Evolutionary conservation across 257 asterid species (phyloP).

Genomic region (Knoxia roxburghii): DNA sequence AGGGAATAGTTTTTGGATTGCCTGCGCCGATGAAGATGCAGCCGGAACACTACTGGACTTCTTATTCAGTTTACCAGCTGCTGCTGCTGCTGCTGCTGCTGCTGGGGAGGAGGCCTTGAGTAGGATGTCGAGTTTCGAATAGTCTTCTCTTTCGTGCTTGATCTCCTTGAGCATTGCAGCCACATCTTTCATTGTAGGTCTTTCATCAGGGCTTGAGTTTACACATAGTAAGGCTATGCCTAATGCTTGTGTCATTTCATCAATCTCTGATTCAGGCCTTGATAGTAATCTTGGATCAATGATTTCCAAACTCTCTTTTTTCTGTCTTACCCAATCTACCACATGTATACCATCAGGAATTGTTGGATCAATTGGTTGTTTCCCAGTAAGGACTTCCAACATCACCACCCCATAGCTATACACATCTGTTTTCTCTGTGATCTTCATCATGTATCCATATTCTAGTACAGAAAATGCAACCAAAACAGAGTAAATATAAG

Average conservation of each 20-base stretch:
- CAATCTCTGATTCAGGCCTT: slow-evolving; percentile 33
- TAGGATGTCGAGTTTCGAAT: slow-evolving; percentile 31
- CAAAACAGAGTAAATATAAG: background rate
- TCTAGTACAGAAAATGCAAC: slow-evolving; percentile 17
- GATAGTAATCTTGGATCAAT: slow-evolving; percentile 28
- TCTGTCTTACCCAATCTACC: slow-evolving; percentile 37
- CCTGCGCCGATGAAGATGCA: slow-evolving; percentile 33
- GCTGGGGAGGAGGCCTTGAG: slow-evolving; percentile 28
- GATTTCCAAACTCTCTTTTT: slow-evolving; percentile 27
- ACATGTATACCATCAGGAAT: slow-evolving; percentile 41
- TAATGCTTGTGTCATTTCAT: slow-evolving; percentile 40
- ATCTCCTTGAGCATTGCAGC: slow-evolving; percentile 51
- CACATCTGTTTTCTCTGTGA: slow-evolving; percentile 40
- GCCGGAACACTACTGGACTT: slow-evolving; percentile 17
- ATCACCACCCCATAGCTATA: slow-evolving; percentile 45
- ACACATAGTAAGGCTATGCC: slow-evolving; percentile 41
- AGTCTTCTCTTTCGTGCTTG: slow-evolving; percentile 44
- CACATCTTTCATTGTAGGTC: slow-evolving; percentile 55
- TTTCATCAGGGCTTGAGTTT: slow-evolving; percentile 34
- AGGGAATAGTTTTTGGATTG: slow-evolving; percentile 17
- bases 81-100: background rate
- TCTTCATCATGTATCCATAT: slow-evolving; percentile 45
- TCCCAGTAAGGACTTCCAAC: slow-evolving; percentile 42
- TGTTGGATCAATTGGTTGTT: slow-evolving; percentile 48
- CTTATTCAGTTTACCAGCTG: slow-evolving; percentile 5